phyloP scores from a whole-genome alignment of 805 yeast species.

The Vanderwaltozyma yarrowii region DNA sequence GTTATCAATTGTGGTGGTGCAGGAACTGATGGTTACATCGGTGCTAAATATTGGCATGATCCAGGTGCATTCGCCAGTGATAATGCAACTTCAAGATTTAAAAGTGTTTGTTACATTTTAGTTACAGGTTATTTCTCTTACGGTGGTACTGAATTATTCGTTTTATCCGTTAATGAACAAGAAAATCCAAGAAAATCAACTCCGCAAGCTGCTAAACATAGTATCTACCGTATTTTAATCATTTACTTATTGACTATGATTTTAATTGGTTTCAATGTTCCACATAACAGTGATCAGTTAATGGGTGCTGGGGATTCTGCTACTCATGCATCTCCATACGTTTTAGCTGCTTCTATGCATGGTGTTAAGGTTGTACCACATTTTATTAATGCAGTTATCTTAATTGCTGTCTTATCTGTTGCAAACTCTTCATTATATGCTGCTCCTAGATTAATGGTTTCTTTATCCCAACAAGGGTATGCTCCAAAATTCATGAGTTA shows the following conservation, averaged over 20 bases:
- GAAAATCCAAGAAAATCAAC: slow-evolving; percentile 47
- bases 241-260: slow-evolving; percentile 46
- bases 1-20: slow-evolving; percentile 53
- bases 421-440: slow-evolving; percentile 70
- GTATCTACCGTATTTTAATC: slow-evolving; percentile 51
- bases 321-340: slow-evolving; percentile 61
- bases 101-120: slow-evolving; percentile 56
- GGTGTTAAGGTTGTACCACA: slow-evolving; percentile 59
- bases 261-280: slow-evolving; percentile 50
- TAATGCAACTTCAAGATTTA: slow-evolving; percentile 34
- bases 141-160: slow-evolving; percentile 58
- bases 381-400: slow-evolving; percentile 63
- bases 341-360: slow-evolving; percentile 54
- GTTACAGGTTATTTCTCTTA: slow-evolving; percentile 56
- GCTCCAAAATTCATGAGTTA: slow-evolving; percentile 47
- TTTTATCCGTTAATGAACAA: slow-evolving; percentile 60
- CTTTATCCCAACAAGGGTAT: slow-evolving; percentile 64
- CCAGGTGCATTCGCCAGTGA: slow-evolving; percentile 40
- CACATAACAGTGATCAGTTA: slow-evolving; percentile 41
- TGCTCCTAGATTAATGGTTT: slow-evolving; percentile 58
- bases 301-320: slow-evolving; percentile 43
- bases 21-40: slow-evolving; percentile 43
- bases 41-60: slow-evolving; percentile 47
- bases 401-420: slow-evolving; percentile 64
- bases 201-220: slow-evolving; percentile 57